These are phyloP conservation scores for Thuidium tamariscinum DNA, from an alignment of 225 moss, liverwort and hornwort genomes.

Conservation along the genomic window DNA sequence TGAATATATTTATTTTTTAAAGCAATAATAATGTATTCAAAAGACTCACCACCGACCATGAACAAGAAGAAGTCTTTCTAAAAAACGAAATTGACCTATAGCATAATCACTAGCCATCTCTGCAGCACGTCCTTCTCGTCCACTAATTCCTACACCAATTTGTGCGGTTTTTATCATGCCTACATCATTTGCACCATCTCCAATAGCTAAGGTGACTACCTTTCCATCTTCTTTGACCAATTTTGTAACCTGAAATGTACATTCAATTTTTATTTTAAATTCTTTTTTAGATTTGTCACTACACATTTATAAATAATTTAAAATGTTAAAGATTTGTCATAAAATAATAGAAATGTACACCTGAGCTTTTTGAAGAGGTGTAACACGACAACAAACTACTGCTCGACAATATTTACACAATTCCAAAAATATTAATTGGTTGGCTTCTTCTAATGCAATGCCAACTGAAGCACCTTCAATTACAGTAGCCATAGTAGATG, in stretches of 20 bases:
- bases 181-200: constrained; percentile 95
- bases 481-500: constrained; percentile 69
- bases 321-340: background rate
- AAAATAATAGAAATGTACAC: background rate
- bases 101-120: constrained; percentile 95
- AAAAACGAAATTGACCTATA: constrained; percentile 75
- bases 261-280: background rate
- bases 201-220: constrained; percentile 60
- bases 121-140: constrained; percentile 78
- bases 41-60: constrained; percentile 58
- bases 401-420: constrained; percentile 71
- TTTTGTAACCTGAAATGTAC: constrained; percentile 37
- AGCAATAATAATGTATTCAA: background rate
- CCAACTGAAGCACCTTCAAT: constrained; percentile 76
- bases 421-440: constrained; percentile 62
- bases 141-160: constrained; percentile 90
- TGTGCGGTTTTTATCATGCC: constrained; percentile 95
- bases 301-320: too few relatives aligned
- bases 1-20: too few relatives aligned
- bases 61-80: constrained; percentile 60
- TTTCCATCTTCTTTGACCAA: constrained; percentile 62
- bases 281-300: background rate
- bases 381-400: constrained; percentile 86
- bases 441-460: constrained; percentile 66
- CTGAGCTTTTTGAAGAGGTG: constrained; percentile 93